These are phyloP conservation scores for Saccharomycopsis microspora DNA, from an alignment of 805 yeast genomes.

Conservation along the genomic window DNA sequence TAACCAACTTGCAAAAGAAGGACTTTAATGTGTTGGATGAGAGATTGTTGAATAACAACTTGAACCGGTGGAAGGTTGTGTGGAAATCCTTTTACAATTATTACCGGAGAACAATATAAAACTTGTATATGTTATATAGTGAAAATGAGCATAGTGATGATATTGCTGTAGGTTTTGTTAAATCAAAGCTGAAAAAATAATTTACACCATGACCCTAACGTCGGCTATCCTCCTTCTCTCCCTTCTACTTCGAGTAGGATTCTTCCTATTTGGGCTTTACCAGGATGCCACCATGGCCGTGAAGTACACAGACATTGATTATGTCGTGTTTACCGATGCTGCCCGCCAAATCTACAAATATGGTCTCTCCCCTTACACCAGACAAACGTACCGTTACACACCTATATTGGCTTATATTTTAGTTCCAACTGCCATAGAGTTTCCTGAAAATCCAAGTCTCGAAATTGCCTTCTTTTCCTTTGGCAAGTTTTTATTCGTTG, in stretches of 20 bases:
- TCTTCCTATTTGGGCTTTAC: slow-evolving; percentile 70
- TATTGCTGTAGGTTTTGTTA: too few relatives aligned
- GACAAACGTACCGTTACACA: slow-evolving; percentile 91
- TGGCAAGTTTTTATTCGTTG: slow-evolving; percentile 71
- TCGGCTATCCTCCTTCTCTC: slow-evolving; percentile 11
- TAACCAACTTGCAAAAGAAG: slow-evolving; percentile 44
- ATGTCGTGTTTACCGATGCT: slow-evolving; percentile 90
- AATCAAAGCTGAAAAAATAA: background rate
- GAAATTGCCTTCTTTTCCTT: slow-evolving; percentile 45
- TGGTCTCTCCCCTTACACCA: slow-evolving; percentile 55
- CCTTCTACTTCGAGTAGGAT: slow-evolving; percentile 38
- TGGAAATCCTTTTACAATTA: slow-evolving; percentile 21
- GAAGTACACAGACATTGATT: slow-evolving; percentile 90
- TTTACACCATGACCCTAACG: background rate
- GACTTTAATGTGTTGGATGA: slow-evolving; percentile 48
- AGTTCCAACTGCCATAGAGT: slow-evolving; percentile 45
- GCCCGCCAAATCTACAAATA: slow-evolving; percentile 47
- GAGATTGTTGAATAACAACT: slow-evolving; percentile 16
- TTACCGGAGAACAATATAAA: slow-evolving; percentile 16
- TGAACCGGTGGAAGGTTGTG: slow-evolving; percentile 20
- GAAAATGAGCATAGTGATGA: too few relatives aligned
- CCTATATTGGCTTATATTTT: slow-evolving; percentile 82
- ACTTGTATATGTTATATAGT: background rate
- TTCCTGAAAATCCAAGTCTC: slow-evolving; percentile 38
- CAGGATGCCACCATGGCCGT: slow-evolving; percentile 76